Percentiles rank a stretch among this genome's conserved stretches.
Evolutionary conservation across 2,329 filamentous ascomycete species (phyloP).

Genomic region (Colletotrichum neosansevieriae): DNA sequence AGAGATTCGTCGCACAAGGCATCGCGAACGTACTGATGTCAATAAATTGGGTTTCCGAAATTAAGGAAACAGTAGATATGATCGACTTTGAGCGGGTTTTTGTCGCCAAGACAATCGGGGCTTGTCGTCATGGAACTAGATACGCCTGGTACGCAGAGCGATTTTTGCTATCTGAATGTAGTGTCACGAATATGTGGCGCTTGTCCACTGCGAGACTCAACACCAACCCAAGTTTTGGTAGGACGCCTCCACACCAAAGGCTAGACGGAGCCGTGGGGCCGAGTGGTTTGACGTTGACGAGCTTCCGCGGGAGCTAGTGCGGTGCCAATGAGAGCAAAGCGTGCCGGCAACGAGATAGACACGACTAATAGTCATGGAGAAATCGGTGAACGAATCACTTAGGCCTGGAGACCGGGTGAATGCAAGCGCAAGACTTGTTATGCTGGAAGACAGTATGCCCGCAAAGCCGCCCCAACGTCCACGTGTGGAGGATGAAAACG

Average conservation of each 20-base stretch:
- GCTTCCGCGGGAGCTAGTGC: constrained; percentile 16
- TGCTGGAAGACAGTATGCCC: constrained; percentile 2
- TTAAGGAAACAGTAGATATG: constrained; percentile 11
- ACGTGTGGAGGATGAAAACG: constrained; percentile 28
- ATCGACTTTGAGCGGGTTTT: not conserved
- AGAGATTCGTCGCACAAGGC: not conserved
- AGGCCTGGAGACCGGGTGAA: constrained; percentile 9
- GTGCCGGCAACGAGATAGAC: constrained; percentile 8
- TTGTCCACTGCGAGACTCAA: not conserved
- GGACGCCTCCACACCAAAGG: constrained; percentile 17
- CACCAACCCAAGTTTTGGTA: not conserved
- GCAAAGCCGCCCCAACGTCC: constrained; percentile 22
- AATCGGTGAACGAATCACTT: constrained; percentile 2
- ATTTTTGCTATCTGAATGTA: not conserved
- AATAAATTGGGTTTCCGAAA: not conserved
- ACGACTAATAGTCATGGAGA: constrained; percentile 14
- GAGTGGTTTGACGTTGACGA: constrained; percentile 35
- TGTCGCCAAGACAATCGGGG: not conserved
- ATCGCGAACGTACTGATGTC: constrained; percentile 6
- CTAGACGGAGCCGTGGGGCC: constrained; percentile 28
- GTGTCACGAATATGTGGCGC: constrained; percentile 27
- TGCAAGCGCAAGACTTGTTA: constrained; percentile 13
- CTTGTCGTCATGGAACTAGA: constrained; percentile 2
- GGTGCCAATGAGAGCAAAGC: constrained; percentile 21
- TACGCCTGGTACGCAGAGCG: not conserved